These are phyloP conservation scores for Penicillium ucsense DNA, from an alignment of 495 filamentous ascomycete species.

Conservation along the genomic window DNA sequence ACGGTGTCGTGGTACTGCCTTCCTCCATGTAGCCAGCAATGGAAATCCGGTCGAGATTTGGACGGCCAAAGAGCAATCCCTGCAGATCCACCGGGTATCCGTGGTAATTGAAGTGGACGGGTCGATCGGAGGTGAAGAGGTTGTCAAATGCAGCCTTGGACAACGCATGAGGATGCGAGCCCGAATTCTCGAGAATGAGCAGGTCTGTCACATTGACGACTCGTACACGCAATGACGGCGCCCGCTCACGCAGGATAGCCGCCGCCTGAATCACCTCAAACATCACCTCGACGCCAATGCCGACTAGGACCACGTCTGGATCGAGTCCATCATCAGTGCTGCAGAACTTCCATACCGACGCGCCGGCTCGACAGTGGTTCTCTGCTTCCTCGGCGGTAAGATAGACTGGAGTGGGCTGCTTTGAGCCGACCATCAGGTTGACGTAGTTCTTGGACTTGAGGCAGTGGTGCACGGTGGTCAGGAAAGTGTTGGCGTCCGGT, in stretches of 20 bases:
- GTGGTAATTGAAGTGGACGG: slow-evolving; percentile 64
- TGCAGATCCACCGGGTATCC: slow-evolving; percentile 55
- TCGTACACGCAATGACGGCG: slow-evolving; percentile 47
- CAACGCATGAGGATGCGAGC: slow-evolving; percentile 54
- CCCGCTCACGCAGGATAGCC: slow-evolving; percentile 42
- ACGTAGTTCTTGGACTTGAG: slow-evolving; percentile 55
- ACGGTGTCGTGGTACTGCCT: slow-evolving; percentile 62
- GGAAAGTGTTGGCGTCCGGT: slow-evolving; percentile 67
- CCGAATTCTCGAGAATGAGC: slow-evolving; percentile 54
- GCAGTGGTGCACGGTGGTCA: slow-evolving; percentile 56
- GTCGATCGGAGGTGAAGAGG: slow-evolving; percentile 51
- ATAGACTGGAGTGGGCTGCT: slow-evolving; percentile 60
- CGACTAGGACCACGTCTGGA: slow-evolving; percentile 60
- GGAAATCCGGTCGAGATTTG: slow-evolving; percentile 37
- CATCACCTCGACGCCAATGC: slow-evolving; percentile 61
- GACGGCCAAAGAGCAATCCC: slow-evolving; percentile 54
- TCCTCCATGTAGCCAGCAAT: slow-evolving; percentile 63
- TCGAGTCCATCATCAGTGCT: slow-evolving; percentile 46
- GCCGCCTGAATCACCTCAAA: slow-evolving; percentile 62
- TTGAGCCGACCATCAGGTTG: slow-evolving; percentile 67
- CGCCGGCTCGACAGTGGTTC: slow-evolving; percentile 54
- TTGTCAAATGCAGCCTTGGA: slow-evolving; percentile 41
- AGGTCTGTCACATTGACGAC: slow-evolving; percentile 69
- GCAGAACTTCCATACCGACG: slow-evolving; percentile 57
- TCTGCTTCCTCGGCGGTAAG: slow-evolving; percentile 57